Base-by-base conservation (phyloP, 805 yeast genomes). In the Cyberlindnera xishuangbannaensis region DNA sequence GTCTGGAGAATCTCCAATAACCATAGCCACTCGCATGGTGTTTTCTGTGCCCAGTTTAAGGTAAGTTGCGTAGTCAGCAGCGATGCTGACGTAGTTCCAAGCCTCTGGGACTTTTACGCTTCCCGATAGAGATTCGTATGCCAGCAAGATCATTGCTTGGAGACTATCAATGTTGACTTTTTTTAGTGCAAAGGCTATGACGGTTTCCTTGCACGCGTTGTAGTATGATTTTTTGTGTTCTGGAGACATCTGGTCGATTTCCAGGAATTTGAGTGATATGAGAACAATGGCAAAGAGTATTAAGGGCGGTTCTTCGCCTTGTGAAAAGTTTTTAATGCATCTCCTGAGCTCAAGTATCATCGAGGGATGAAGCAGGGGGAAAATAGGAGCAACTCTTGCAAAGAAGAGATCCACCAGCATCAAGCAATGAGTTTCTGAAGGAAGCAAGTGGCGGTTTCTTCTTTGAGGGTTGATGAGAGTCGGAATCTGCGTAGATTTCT, bases 31-130 rank as follows among this genome's bases (percentile, higher is more conserved):
- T 12, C 42, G 36, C 6, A 35, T 38, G 1, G 40, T 33, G 13
- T 27, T 37, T 17, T 48, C 48, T 15, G 39, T 25, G 5, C 45
- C 45, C 20, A 48, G 23, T 28, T 48, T 48, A 28, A 48, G 25
- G 27, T 48, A 47, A 13, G 40, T 41, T 8, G 50, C 50, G 35
- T 48, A 48, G 19, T 47, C 51, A 14, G 48, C 43, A 4, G 53
- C 53, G 29, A 48, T 45, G 18, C 51, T 47, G 8, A 48, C 51
- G 32, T 47, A 48, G 27, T 48, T 48, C 53, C 53, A 48, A 22
- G 46, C 39, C 18, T 48, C 53, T 4, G 53, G 53, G 6, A 47
- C 51, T 31, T 48, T 48, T 4, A 41, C 46, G 28, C 42, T 41
- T 6, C 45, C 50, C 6, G 46, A 40, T 5, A 48, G 27, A 1